Conservation (phyloP, 805 yeast genomes). For the Saturnispora quitensis region DNA sequence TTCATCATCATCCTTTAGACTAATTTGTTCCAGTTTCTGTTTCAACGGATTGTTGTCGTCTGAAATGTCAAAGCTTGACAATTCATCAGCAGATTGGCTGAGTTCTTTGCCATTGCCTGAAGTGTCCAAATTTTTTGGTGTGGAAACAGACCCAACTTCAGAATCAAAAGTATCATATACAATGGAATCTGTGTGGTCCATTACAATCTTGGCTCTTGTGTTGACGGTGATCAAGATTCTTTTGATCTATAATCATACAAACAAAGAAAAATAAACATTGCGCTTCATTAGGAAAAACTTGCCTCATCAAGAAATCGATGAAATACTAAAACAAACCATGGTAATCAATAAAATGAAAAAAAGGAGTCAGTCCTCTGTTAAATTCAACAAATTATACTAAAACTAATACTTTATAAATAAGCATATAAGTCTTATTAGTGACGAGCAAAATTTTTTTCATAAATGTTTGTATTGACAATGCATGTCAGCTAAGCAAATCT, state of each 20-base stretch:
- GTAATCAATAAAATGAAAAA: too few relatives aligned
- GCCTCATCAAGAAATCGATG: not conserved
- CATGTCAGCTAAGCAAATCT: too few relatives aligned
- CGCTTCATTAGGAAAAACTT: not conserved
- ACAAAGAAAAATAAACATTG: not conserved
- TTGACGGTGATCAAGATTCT: not conserved
- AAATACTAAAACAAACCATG: too few relatives aligned
- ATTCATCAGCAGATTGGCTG: constrained; percentile 8
- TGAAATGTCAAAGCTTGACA: constrained; percentile 14
- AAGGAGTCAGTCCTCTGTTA: too few relatives aligned
- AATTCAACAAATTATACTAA: too few relatives aligned
- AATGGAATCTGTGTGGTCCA: not conserved
- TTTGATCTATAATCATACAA: not conserved
- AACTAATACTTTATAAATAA: too few relatives aligned
- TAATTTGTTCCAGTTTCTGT: not conserved
- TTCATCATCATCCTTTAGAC: not conserved
- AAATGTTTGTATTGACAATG: too few relatives aligned
- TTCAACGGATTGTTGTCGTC: constrained; percentile 3
- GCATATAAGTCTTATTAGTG: too few relatives aligned
- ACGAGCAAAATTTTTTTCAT: too few relatives aligned
- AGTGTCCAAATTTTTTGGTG: not conserved
- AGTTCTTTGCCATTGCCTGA: not conserved
- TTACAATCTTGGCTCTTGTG: not conserved
- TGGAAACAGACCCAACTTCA: not conserved
- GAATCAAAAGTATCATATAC: not conserved